A percentile compares a stretch with the other conserved stretches of the same genome.
phyloP scores from a whole-genome alignment of 2,329 filamentous ascomycete genomes.

The Fusarium tanahbumbuense region DNA sequence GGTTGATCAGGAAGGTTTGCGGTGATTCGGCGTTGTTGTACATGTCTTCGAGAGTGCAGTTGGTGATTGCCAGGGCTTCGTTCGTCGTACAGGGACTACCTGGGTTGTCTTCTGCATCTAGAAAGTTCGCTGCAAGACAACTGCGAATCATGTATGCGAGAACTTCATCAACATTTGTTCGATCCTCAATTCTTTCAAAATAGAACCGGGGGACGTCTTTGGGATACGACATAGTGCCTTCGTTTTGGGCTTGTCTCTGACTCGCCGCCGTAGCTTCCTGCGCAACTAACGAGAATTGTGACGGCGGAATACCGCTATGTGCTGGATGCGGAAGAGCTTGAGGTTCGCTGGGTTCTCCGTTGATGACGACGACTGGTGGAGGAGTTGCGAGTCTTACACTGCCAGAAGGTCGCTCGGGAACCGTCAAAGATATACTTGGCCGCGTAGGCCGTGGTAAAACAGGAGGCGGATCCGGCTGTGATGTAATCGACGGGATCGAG shows the following conservation, averaged over 20 bases:
- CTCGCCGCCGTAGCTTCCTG: constrained; percentile 27
- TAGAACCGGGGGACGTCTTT: constrained; percentile 47
- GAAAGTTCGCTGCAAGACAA: constrained; percentile 64
- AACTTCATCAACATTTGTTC: constrained; percentile 68
- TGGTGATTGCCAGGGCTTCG: constrained; percentile 66
- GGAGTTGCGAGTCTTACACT: constrained; percentile 72
- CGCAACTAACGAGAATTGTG: constrained; percentile 38
- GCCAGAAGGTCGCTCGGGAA: constrained; percentile 66
- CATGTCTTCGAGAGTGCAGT: constrained; percentile 65
- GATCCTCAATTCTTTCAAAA: constrained; percentile 56
- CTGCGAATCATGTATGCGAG: constrained; percentile 65
- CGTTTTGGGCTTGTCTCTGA: constrained; percentile 11
- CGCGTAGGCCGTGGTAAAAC: constrained; percentile 46
- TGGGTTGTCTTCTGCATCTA: constrained; percentile 58
- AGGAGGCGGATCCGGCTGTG: constrained; percentile 25
- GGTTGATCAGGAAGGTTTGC: constrained; percentile 69
- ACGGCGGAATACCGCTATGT: constrained; percentile 10
- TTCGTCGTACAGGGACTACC: constrained; percentile 60
- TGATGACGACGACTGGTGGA: constrained; percentile 51
- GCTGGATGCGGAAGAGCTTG: constrained; percentile 2
- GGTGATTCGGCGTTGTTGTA: constrained; percentile 62
- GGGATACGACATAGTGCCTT: constrained; percentile 6
- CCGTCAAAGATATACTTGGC: constrained; percentile 56
- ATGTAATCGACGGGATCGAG: constrained; percentile 18
- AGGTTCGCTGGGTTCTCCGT: constrained; percentile 22